Evolutionary conservation across 2,329 filamentous ascomycete genomes (phyloP).

Genomic region (Coniochaeta pulveracea): DNA sequence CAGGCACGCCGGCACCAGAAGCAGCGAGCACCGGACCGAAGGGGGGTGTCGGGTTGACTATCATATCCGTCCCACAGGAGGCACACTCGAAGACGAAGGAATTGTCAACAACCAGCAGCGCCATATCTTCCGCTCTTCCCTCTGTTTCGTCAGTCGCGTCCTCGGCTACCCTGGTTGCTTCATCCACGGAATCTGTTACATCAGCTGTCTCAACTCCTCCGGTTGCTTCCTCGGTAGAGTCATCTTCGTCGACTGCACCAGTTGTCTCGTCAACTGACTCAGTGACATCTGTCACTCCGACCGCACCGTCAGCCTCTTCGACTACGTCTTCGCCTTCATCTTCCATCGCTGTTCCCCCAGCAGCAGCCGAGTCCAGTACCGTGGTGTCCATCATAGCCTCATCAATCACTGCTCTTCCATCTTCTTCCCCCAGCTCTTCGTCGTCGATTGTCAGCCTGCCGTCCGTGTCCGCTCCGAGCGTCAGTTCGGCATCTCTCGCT

Average conservation of each 20-base stretch:
- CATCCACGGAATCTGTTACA: background rate
- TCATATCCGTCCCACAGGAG: conserved; percentile 9
- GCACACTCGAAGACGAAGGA: conserved; percentile 8
- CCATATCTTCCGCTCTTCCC: conserved; percentile 5
- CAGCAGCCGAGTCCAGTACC: background rate
- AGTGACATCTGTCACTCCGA: background rate
- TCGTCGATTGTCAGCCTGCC: conserved; percentile 5
- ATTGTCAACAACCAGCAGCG: conserved; percentile 2
- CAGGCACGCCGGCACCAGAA: conserved; percentile 1
- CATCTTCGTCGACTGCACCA: background rate
- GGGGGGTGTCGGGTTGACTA: conserved; percentile 10
- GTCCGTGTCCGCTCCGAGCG: conserved; percentile 3
- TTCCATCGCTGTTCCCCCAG: conserved; percentile 1
- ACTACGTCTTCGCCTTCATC: conserved; percentile 2
- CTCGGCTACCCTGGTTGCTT: background rate
- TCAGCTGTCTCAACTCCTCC: conserved; percentile 1
- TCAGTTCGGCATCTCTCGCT: conserved; percentile 6
- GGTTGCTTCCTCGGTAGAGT: too few relatives aligned
- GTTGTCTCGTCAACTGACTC: background rate
- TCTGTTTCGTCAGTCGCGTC: conserved; percentile 2
- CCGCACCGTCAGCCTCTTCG: background rate
- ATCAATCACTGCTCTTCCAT: conserved; percentile 1
- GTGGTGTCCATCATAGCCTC: conserved; percentile 1
- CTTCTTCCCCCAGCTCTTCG: conserved; percentile 6
- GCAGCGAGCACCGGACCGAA: conserved; percentile 2